Conservation (phyloP, 176 grass and related monocot species). For the Oryza glaberrima region DNA sequence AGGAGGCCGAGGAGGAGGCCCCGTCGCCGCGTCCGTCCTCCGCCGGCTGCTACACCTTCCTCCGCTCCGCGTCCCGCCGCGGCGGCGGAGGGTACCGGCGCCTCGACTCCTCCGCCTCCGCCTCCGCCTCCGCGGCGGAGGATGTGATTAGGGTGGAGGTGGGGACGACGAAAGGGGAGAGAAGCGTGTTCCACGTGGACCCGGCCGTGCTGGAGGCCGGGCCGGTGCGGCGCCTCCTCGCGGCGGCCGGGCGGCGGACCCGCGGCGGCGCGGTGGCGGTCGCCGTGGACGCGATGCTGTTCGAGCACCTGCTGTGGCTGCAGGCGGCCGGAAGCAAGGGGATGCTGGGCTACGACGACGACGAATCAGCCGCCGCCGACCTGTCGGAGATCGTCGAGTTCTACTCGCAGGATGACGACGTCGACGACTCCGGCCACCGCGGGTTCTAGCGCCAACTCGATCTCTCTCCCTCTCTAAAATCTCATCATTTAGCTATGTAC, state of each 20-base stretch:
- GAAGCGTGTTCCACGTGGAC: constrained; percentile 70
- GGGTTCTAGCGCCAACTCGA: background rate
- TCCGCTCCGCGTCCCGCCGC: constrained; percentile 43
- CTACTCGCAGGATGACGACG: constrained; percentile 59
- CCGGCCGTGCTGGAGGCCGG: constrained; percentile 59
- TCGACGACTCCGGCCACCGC: background rate
- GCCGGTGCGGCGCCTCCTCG: constrained; percentile 58
- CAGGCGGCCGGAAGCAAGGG: constrained; percentile 7
- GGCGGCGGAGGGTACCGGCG: constrained; percentile 48
- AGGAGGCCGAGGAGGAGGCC: background rate
- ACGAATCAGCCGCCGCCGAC: constrained; percentile 26
- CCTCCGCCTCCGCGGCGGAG: background rate
- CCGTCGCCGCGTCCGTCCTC: constrained; percentile 36
- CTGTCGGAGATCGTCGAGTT: constrained; percentile 81
- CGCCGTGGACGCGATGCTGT: constrained; percentile 64
- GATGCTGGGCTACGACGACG: background rate
- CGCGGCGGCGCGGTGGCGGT: constrained; percentile 39
- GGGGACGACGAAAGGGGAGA: constrained; percentile 44
- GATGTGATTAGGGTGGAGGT: constrained; percentile 73
- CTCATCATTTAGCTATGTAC: background rate
- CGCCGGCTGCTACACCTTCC: constrained; percentile 70
- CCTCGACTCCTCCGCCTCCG: background rate
- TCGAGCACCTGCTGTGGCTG: constrained; percentile 82
- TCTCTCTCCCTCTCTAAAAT: background rate
- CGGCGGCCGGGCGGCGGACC: constrained; percentile 38